Evolutionary conservation across 306 rosid species (phyloP), one percentile per base, ranked within the genome.

Genomic region (Ziziphus jujuba): DNA sequence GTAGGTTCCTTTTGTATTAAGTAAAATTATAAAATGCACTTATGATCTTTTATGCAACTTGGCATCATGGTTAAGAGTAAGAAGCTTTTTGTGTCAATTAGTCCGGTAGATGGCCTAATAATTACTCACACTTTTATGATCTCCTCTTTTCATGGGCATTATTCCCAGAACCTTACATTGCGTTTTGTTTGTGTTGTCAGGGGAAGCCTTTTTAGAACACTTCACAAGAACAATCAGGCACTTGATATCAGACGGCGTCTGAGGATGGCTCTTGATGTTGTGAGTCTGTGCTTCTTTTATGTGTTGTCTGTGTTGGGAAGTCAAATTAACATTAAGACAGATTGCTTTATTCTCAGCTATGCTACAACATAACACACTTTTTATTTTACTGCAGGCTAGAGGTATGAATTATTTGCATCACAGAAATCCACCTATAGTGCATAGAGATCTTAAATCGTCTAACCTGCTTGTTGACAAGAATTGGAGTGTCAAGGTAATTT

Each of bases 341-440:
- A 69, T 56, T 61, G 35, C 6, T 66, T 43, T 21, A 48, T 25
- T 65, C 3, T 69, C 40, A 28, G 20, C 36, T 57, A 40, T 48
- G 28, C 33, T 31, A 60, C 52, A 67, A 69, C 15, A 14, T 70
- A 25, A 24, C 47, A 7, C 33, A 24, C 21, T 44, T 57, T 2
- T 15, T 71, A 25, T 53, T 54, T 71, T 58, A 40, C 36, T 79
- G 49, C 84, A 91, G 97, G 90, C 90, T 17, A 84, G 82, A 87
- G 95, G 90, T 36, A 82, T 91, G 87, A 91, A 87, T 73, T 87
- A 87, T 81, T 87, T 86, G 79, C 95, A 88, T 74, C 90, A 56
- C 68, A 84, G 86, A 75, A 84, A 84, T 77, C 97, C 97, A 8
- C 95, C 97, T 40, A 88, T 87, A 59, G 87, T 87, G 43, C 95